These are phyloP conservation scores for Lobosporangium transversale DNA, from an alignment of 192 early-diverging fungal species.

Conservation along the genomic window DNA sequence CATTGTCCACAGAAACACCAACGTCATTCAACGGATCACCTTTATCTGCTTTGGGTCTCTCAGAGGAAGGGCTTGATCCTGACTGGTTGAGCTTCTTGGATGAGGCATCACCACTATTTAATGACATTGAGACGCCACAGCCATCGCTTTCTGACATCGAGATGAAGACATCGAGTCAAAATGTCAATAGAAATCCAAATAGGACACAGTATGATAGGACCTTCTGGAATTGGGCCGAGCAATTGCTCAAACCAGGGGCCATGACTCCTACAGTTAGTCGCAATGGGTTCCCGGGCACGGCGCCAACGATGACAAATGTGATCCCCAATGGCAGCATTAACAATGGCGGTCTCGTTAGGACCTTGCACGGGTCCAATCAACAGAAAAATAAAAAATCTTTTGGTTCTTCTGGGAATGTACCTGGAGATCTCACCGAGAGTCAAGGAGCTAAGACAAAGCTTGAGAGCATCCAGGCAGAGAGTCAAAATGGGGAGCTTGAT, in stretches of 20 bases:
- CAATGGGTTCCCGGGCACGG: constrained; percentile 5
- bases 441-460: not conserved
- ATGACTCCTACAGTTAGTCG: constrained; percentile 9
- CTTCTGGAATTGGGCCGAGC: constrained; percentile 32
- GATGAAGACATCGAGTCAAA: constrained; percentile 14
- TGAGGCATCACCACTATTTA: constrained; percentile 40
- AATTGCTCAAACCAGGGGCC: constrained; percentile 23
- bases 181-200: not conserved
- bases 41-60: constrained; percentile 2
- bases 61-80: constrained; percentile 40
- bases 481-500: not conserved
- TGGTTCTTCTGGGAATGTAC: not conserved
- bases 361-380: constrained; percentile 16
- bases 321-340: constrained; percentile 18
- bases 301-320: not conserved
- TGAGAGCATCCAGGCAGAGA: not conserved
- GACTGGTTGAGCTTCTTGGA: constrained; percentile 52
- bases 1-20: constrained; percentile 4
- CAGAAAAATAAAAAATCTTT: constrained; percentile 9
- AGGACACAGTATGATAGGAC: not conserved
- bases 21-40: constrained; percentile 19
- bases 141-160: constrained; percentile 27
- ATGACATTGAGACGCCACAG: constrained; percentile 26
- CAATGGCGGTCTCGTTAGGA: constrained; percentile 26
- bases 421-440: not conserved